Conservation (phyloP, 768 basidiomycete genomes). For the Peribolospora kevripleyi region DNA sequence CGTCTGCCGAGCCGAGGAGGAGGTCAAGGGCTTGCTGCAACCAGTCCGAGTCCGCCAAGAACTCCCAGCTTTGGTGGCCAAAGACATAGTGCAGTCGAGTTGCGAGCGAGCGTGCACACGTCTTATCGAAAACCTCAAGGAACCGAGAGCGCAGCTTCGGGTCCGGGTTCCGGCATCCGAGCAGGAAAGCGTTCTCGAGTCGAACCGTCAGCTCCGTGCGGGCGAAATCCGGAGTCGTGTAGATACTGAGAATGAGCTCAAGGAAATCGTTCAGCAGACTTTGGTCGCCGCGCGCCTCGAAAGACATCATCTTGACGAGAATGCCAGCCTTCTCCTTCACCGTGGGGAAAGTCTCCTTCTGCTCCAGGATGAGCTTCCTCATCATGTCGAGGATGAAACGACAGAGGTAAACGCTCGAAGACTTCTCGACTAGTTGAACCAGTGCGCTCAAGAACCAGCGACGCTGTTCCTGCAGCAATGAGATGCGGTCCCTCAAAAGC, state of each 20-base stretch:
- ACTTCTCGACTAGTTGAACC: slow-evolving; percentile 65
- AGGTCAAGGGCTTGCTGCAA: slow-evolving; percentile 73
- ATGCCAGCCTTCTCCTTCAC: slow-evolving; percentile 87
- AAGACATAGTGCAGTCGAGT: slow-evolving; percentile 69
- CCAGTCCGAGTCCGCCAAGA: slow-evolving; percentile 79
- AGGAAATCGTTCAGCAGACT: slow-evolving; percentile 57
- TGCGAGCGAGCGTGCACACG: slow-evolving; percentile 56
- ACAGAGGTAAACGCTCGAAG: slow-evolving; percentile 52
- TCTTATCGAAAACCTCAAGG: slow-evolving; percentile 68
- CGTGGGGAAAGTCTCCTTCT: slow-evolving; percentile 49
- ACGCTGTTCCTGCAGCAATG: slow-evolving; percentile 63
- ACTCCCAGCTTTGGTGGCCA: slow-evolving; percentile 87
- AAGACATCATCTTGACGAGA: slow-evolving; percentile 53
- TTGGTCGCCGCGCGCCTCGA: slow-evolving; percentile 47
- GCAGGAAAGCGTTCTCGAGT: slow-evolving; percentile 73
- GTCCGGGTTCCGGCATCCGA: slow-evolving; percentile 72
- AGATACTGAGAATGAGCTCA: slow-evolving; percentile 78
- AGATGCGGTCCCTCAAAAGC: slow-evolving; percentile 57
- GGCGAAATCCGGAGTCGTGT: slow-evolving; percentile 58
- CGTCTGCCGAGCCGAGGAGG: slow-evolving; percentile 44
- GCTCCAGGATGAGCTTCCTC: slow-evolving; percentile 67
- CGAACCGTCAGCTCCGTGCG: slow-evolving; percentile 82
- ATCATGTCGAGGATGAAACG: slow-evolving; percentile 64
- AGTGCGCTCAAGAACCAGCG: slow-evolving; percentile 53
- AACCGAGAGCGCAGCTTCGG: slow-evolving; percentile 54